Evolutionary conservation across 805 yeast species (phyloP), one percentile per base, ranked within the genome.

Genomic region (Candida dendrica): DNA sequence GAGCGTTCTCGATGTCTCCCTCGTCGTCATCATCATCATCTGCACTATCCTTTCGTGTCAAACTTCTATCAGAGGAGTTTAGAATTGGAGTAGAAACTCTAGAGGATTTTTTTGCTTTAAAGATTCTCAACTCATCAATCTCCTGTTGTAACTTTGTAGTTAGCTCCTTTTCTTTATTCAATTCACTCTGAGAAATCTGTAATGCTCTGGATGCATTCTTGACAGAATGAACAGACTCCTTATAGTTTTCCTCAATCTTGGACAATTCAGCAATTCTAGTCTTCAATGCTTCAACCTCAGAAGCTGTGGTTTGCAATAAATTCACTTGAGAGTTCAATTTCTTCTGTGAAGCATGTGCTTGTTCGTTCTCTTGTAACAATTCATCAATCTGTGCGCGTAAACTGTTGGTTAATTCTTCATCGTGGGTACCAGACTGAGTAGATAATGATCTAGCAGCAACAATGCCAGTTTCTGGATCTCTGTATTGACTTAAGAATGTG

Each of bases 151-250:
- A 67, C 47, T 72, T 72, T 38, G 71, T 75, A 44, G 79, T 74
- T 16, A 68, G 51, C 13, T 72, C 77, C 51, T 75, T 81, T 56
- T 77, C 80, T 56, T 71, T 77, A 27, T 71, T 69, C 45, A 83
- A 64, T 59, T 89, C 96, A 37, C 72, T 76, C 52, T 88, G 88
- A 8, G 91, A 81, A 48, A 81, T 55, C 37, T 77, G 77, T 42
- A 89, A 70, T 0, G 96, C 95, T 47, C 74, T 76, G 42, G 83
- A 81, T 13, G 91, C 80, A 57, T 81, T 86, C 50, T 77, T 77
- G 27, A 86, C 81, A 19, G 87, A 78, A 47, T 77, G 79, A 42
- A 85, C 61, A 1, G 93, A 84, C 52, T 81, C 79, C 47, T 75
- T 75, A 63, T 85, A 87, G 54, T 83, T 81, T 6, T 66, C 74